phyloP scores from a whole-genome alignment of 1,139 yeast genomes.

The Spencermartinsiella ligniputridi region DNA sequence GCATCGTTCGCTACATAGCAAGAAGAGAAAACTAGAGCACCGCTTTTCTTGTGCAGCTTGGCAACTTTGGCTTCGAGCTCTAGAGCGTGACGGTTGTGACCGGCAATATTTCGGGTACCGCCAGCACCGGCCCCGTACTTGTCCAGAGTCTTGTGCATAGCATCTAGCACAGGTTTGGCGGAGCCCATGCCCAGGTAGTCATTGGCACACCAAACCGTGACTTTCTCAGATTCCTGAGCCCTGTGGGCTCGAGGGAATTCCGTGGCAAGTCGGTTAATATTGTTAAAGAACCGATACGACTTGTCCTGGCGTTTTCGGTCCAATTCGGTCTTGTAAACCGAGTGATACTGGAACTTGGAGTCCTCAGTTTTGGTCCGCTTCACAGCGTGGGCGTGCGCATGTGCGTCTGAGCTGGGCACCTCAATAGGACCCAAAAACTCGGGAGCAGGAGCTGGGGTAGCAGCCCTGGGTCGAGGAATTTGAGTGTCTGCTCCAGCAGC shows the following conservation, averaged over 20 bases:
- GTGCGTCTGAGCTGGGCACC: slow-evolving; percentile 9
- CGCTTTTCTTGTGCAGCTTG: slow-evolving; percentile 88
- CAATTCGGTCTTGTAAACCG: slow-evolving; percentile 59
- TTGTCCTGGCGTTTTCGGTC: slow-evolving; percentile 76
- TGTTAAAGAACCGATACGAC: slow-evolving; percentile 93
- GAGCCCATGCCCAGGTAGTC: slow-evolving; percentile 95
- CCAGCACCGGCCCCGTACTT: slow-evolving; percentile 98
- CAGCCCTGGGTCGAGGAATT: slow-evolving; percentile 10
- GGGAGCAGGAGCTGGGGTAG: slow-evolving; percentile 8
- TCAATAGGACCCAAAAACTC: slow-evolving; percentile 8
- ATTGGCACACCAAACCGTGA: slow-evolving; percentile 97
- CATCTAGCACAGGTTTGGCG: slow-evolving; percentile 63
- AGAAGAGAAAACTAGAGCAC: slow-evolving; percentile 89
- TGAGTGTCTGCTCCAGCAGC: slow-evolving; percentile 31
- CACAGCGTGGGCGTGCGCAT: background rate
- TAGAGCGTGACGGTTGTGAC: slow-evolving; percentile 88
- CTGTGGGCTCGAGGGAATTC: slow-evolving; percentile 94
- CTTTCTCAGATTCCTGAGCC: slow-evolving; percentile 64
- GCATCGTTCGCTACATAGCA: slow-evolving; percentile 98
- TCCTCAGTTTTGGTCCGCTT: slow-evolving; percentile 4
- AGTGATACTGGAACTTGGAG: slow-evolving; percentile 42
- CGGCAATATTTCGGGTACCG: slow-evolving; percentile 98
- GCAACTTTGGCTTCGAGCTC: slow-evolving; percentile 83
- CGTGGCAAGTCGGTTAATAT: slow-evolving; percentile 89
- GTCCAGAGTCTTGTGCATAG: slow-evolving; percentile 77